These are phyloP conservation scores for Viridothelium virens DNA, from an alignment of 495 filamentous ascomycete species.

Conservation along the genomic window DNA sequence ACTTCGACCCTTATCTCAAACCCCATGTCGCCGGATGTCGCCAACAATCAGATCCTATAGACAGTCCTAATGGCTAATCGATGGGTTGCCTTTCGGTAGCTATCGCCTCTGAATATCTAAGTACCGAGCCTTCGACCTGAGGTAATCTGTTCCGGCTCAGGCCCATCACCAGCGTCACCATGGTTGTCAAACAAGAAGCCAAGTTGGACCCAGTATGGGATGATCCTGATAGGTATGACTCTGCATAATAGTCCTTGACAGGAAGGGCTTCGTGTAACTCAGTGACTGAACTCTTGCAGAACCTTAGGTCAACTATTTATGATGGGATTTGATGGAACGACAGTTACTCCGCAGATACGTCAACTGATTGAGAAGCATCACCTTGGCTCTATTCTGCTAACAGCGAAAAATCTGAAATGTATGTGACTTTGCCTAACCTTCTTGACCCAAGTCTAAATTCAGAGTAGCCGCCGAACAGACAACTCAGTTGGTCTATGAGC, in stretches of 20 bases:
- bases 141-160: neutral
- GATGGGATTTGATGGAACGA: constrained; percentile 91
- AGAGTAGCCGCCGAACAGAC: constrained; percentile 70
- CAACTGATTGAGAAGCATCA: constrained; percentile 79
- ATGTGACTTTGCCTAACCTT: constrained; percentile 13
- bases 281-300: constrained; percentile 33
- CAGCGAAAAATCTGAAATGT: constrained; percentile 91
- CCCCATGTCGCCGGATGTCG: too few relatives aligned
- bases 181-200: constrained; percentile 33
- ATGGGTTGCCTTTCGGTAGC: neutral
- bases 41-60: neutral
- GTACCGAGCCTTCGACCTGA: neutral
- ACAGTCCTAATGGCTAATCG: neutral
- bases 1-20: neutral
- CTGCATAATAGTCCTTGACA: constrained; percentile 17
- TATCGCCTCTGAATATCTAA: neutral
- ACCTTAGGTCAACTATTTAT: constrained; percentile 85
- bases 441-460: constrained; percentile 5
- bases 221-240: constrained; percentile 45
- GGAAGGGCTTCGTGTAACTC: constrained; percentile 14
- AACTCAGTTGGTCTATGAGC: constrained; percentile 68
- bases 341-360: constrained; percentile 76
- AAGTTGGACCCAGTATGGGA: constrained; percentile 63
- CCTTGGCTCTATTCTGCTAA: constrained; percentile 72
- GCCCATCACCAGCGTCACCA: constrained; percentile 7